Evolutionary conservation across 495 filamentous ascomycete genomes (phyloP).

Genomic region (Daldinia caldariorum): DNA sequence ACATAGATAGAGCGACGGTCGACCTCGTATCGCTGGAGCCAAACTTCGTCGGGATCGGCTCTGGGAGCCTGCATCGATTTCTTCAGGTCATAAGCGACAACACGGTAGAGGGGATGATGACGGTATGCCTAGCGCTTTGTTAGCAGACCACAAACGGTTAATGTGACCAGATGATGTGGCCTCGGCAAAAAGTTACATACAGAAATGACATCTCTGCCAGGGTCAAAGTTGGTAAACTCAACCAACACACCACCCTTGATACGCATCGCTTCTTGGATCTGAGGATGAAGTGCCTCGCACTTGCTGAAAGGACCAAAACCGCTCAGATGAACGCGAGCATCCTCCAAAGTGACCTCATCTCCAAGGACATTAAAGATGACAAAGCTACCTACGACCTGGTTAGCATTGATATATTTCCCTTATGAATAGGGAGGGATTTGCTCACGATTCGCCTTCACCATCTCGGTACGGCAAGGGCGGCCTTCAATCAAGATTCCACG

Average conservation of each 20-base stretch:
- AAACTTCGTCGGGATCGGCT: slow-evolving; percentile 45
- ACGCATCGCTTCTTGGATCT: slow-evolving; percentile 43
- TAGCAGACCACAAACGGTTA: slow-evolving; percentile 7
- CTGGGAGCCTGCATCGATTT: slow-evolving; percentile 37
- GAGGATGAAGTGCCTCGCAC: slow-evolving; percentile 43
- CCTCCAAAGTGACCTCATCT: slow-evolving; percentile 50
- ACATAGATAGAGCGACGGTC: slow-evolving; percentile 64
- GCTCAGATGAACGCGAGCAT: slow-evolving; percentile 55
- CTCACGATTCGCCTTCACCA: slow-evolving; percentile 66
- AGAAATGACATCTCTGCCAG: slow-evolving; percentile 50
- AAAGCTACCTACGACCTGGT: slow-evolving; percentile 56
- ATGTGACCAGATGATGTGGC: neutral
- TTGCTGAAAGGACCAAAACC: slow-evolving; percentile 53
- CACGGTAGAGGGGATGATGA: slow-evolving; percentile 39
- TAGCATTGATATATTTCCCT: slow-evolving; percentile 14
- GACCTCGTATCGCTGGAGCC: slow-evolving; percentile 54
- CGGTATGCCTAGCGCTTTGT: slow-evolving; percentile 44
- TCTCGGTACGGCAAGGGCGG: slow-evolving; percentile 68
- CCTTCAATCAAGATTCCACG: slow-evolving; percentile 61
- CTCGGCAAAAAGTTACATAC: slow-evolving; percentile 45
- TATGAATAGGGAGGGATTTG: slow-evolving; percentile 12
- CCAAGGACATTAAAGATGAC: slow-evolving; percentile 59
- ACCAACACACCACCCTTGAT: slow-evolving; percentile 61
- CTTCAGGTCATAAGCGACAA: slow-evolving; percentile 51
- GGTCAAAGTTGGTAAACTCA: slow-evolving; percentile 59